Conservation (phyloP, 495 filamentous ascomycete genomes). For the Aspergillus steynii region DNA sequence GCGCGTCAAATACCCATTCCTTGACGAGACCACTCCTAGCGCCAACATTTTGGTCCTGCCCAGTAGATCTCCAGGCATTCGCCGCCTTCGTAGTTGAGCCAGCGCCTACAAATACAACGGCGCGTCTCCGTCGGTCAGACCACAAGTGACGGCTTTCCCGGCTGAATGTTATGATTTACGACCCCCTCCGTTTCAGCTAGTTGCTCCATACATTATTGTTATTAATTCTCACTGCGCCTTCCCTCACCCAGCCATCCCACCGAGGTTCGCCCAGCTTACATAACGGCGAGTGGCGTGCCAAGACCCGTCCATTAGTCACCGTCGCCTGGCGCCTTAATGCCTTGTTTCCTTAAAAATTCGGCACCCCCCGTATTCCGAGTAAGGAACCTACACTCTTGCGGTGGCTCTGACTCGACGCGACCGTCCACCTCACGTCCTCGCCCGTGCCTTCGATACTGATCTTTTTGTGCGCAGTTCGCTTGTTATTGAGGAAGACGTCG, state of each 20-base stretch:
- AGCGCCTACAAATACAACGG: constrained; percentile 11
- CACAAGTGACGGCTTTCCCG: background rate
- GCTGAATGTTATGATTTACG: background rate
- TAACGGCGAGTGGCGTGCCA: constrained; percentile 20
- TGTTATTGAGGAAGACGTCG: background rate
- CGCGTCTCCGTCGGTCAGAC: constrained; percentile 13
- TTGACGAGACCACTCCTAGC: background rate
- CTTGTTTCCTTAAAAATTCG: constrained; percentile 39
- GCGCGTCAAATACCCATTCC: background rate
- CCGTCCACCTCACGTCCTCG: constrained; percentile 18
- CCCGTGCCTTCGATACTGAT: background rate
- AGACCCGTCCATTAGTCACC: constrained; percentile 22
- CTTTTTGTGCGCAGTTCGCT: background rate
- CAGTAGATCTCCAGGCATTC: constrained; percentile 3
- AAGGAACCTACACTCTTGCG: constrained; percentile 17
- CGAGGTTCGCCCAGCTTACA: background rate
- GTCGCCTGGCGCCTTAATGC: constrained; percentile 23
- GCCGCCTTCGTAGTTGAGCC: constrained; percentile 7
- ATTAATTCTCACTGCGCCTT: too few species aligned
- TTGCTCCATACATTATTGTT: too few species aligned
- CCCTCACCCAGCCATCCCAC: constrained; percentile 4
- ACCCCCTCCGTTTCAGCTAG: too few species aligned
- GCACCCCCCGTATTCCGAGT: constrained; percentile 23
- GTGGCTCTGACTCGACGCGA: constrained; percentile 10
- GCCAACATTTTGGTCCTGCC: background rate